These are phyloP conservation scores for Abrus pulchellus DNA, from an alignment of 306 rosid genomes.

Conservation along the genomic window DNA sequence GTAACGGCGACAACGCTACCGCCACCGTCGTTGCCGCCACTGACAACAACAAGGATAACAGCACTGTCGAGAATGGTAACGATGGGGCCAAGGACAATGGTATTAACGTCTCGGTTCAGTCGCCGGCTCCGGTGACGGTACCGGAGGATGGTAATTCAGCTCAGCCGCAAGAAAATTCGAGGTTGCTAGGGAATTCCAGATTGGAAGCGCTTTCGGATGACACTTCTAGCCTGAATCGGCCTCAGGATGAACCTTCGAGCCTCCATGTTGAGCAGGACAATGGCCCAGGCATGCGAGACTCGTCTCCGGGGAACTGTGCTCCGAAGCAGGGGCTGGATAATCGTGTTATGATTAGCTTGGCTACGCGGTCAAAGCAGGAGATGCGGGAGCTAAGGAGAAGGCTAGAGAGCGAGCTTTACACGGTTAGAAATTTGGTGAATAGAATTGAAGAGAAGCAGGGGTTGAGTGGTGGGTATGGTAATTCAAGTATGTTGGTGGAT, in stretches of 20 bases:
- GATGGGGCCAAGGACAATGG: conserved; percentile 36
- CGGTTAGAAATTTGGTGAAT: conserved; percentile 72
- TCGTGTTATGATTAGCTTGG: conserved; percentile 53
- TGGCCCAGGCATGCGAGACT: conserved; percentile 46
- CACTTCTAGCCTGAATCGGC: conserved; percentile 53
- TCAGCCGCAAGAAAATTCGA: conserved; percentile 47
- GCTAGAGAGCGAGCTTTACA: conserved; percentile 71
- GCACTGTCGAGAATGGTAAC: conserved; percentile 16
- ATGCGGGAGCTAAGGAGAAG: conserved; percentile 63
- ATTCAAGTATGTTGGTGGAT: conserved; percentile 47
- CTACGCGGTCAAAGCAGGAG: conserved; percentile 65
- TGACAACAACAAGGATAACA: conserved; percentile 5
- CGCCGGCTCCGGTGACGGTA: conserved; percentile 5
- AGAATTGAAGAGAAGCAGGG: conserved; percentile 78
- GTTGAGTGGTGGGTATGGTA: conserved; percentile 56
- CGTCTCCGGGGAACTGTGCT: conserved; percentile 60
- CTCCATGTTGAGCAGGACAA: conserved; percentile 22
- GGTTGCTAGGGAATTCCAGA: conserved; percentile 45
- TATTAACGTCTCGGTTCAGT: conserved; percentile 45
- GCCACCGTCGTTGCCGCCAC: background rate
- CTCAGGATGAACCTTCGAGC: conserved; percentile 46
- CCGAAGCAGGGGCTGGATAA: conserved; percentile 49
- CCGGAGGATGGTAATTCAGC: conserved; percentile 57
- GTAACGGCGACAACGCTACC: conserved; percentile 8
- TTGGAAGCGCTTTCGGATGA: conserved; percentile 60